Base-by-base conservation (phyloP, 305 asterid genomes). In the Solanum hybrid region DNA sequence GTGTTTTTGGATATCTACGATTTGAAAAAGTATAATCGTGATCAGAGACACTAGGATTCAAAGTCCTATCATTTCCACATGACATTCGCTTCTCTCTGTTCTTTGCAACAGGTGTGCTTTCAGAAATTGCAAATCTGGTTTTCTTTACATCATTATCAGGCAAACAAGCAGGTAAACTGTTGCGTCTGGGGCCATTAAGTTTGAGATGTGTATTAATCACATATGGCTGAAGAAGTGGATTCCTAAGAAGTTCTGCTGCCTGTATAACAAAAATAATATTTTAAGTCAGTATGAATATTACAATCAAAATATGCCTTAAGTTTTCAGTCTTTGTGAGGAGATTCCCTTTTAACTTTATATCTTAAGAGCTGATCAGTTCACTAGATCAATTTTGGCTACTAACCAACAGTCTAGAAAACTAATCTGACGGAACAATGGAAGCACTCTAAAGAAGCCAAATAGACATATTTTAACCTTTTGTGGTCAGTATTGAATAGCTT, bases 211-310 rank as follows among this genome's bases (percentile, higher is more conserved):
- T 94, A 91, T 95, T 90, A 72, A 96, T 95, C 92, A 96, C 97
- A 92, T 95, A 93, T 7, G 95, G 96, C 89, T 95, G 98, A 90
- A 97, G 99, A 90, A 94, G 95, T 10, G 95, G 98, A 86, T 96
- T 95, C 93, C 95, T 93, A 90, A 97, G 99, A 93, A 97, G 98
- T 88, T 96, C 99, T 64, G 97, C 94, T 93, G 99, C 98, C 99
- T 97, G 97, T 88, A 87, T 38, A 72, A 81, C 45, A 32, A 77
- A 91, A 34, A 24, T 5, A 81, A 17, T 13, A 4, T 27, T 11
- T 40, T 17, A 85, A n/a, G n/a, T 22, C 31, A 29, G 32, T 56
- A 19, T 56, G 42, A 85, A 85, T 31, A 84, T 7, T 56, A 56
- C 36, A 84, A 84, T 51, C 36, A 84, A 51, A 42, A 15, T 27